Base-by-base conservation (phyloP, 352 stramenopile genomes). In the Lagenidium giganteum region DNA sequence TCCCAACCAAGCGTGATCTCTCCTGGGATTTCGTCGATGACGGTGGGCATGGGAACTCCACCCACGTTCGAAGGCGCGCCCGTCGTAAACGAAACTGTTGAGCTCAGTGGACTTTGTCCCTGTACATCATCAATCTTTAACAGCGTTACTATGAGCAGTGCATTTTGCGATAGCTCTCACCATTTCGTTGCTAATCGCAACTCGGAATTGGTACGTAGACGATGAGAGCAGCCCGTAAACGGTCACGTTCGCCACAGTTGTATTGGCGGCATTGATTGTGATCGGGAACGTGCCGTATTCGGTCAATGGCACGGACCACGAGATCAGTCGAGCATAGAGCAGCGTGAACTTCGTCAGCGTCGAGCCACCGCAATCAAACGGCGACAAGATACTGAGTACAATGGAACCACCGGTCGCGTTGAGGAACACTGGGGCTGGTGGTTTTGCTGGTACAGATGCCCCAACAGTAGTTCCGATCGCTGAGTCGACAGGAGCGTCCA, bases 391-490 rank as follows among this genome's bases (percentile, higher is more conserved):
- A 7, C 47, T 37, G 8, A 85, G 32, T 35, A 67, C 38, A 12
- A 83, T 30, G 5, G 70, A 52, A 13, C 72, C 72, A 26, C 72
- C 72, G 5, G 67, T 83, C 6, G 72, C 61, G 0, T 48, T 48
- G 8, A 64, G 13, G n/a, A 83, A 42, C 5, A 36, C 6, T 9
- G 64, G 61, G 3, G 27, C 28, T 14, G 61, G 64, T 3, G 67
- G 54, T 20, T 36, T 51, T 3, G 27, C 29, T 8, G 72, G 67
- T 8, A 16, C 4, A 4, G 52, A 49, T 12, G 17, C 25, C 8
- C 4, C 11, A 17, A 25, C 12, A 20, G 71, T 82, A 9, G 22
- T 39, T 0, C 20, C 34, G 14, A 25, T 32, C 0, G 62, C 21
- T 30, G 11, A 47, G 0, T 4, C 18, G 18, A 28, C 5, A 14